Evolutionary conservation across 352 stramenopile genomes (phyloP), one percentile per base, ranked within the genome.

Genomic region (Globisporangium canariense): DNA sequence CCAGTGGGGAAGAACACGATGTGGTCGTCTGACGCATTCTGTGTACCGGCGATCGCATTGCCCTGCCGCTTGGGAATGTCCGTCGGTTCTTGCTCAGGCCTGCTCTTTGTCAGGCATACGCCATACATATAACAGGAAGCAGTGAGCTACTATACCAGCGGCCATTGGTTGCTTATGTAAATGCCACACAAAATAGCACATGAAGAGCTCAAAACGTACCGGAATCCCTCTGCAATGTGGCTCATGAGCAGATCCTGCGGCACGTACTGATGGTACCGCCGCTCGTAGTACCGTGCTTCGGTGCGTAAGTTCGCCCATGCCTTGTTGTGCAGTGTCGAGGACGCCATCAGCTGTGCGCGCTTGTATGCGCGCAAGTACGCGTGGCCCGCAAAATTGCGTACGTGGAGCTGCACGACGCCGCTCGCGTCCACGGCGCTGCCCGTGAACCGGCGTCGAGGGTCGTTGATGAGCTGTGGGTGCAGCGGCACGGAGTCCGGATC

Each of bases 1-100:
- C 81, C 81, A 0, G 78, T 87, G 16, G 83, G 81, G 54, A 87
- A 88, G 69, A 92, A 88, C 20, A 92, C 69, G 3, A 88, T 62
- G 51, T 90, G 79, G 22, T 78, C 66, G 5, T 67, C 70, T 7
- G 75, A 60, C 2, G 60, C 51, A 8, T 60, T 70, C 36, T 66
- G 62, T 9, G 77, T 63, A 43, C 79, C 83, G 36, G 77, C 59
- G 45, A 92, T 69, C 34, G 77, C 77, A 65, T 92, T 92, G 66
- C 83, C 79, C 61, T 92, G 83, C 73, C 77, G 84, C 58, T 79
- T 81, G 11, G 76, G 75, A 14, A 88, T 53, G 14, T 61, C 60
- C 20, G 58, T 43, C 14, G 52, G 62, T 50, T 69, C 65, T 30
- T 71, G 70, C 38, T 79, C 62, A 1, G 45, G 46, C 20, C 68